Evolutionary conservation across 2,329 filamentous ascomycete species (phyloP).

Genomic region (Decorospora gaudefroyi): DNA sequence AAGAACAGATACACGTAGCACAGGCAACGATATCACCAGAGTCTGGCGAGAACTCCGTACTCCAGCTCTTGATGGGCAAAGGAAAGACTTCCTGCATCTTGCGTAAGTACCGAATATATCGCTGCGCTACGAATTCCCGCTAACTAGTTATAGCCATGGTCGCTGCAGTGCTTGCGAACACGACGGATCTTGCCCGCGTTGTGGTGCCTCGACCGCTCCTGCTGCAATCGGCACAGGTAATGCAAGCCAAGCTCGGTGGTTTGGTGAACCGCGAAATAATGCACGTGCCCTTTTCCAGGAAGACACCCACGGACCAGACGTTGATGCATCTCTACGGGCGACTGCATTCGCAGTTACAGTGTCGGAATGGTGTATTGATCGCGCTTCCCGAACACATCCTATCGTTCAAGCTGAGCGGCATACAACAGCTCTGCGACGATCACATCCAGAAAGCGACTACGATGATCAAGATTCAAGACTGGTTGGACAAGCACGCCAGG

Average conservation of each 20-base stretch:
- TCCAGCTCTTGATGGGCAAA: conserved; percentile 71
- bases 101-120: conserved; percentile 48
- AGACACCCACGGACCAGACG: conserved; percentile 45
- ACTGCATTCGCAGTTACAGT: conserved; percentile 52
- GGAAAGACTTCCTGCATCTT: conserved; percentile 68
- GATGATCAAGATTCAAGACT: conserved; percentile 59
- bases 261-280: conserved; percentile 59
- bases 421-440: conserved; percentile 60
- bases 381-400: conserved; percentile 66
- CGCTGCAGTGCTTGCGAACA: conserved; percentile 51
- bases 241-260: conserved; percentile 61
- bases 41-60: conserved; percentile 60
- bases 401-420: conserved; percentile 66
- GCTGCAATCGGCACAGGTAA: conserved; percentile 61
- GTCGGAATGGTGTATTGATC: conserved; percentile 59
- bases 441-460: conserved; percentile 48
- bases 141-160: conserved; percentile 56
- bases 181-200: conserved; percentile 55
- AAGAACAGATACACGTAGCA: conserved; percentile 66
- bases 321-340: conserved; percentile 43
- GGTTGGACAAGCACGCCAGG: conserved; percentile 56
- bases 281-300: conserved; percentile 64
- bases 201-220: conserved; percentile 62
- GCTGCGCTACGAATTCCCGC: conserved; percentile 60
- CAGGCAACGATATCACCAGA: conserved; percentile 61